phyloP scores from a whole-genome alignment of 371 early-diverging fungal genomes.

The Rhizopus stolonifer region DNA sequence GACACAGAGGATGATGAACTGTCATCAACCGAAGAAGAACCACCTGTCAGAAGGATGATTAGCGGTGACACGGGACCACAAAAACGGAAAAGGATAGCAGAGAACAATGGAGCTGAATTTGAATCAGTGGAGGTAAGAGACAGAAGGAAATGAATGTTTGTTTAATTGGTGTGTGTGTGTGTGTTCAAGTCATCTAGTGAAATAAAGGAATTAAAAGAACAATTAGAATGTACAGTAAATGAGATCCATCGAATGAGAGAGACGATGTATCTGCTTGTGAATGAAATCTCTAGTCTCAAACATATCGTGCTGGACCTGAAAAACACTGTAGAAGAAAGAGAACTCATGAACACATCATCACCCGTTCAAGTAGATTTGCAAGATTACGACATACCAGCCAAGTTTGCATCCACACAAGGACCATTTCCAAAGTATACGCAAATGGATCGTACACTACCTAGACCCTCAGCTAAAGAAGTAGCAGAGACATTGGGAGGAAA shows the following conservation, averaged over 20 bases:
- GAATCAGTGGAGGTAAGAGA: not conserved
- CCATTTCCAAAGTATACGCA: slow-evolving; percentile 7
- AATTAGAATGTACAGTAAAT: not conserved
- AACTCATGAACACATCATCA: not conserved
- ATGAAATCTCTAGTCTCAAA: not conserved
- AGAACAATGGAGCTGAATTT: slow-evolving; percentile 4
- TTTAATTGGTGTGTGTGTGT: no score
- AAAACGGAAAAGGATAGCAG: not conserved
- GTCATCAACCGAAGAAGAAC: not conserved
- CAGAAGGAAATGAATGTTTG: no score
- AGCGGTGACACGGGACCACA: not conserved
- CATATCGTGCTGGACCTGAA: not conserved
- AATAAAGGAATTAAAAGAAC: not conserved
- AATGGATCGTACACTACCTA: slow-evolving; percentile 4
- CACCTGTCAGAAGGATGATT: not conserved
- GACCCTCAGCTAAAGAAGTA: slow-evolving; percentile 14
- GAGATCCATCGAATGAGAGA: not conserved
- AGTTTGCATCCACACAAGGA: not conserved
- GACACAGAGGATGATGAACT: not conserved
- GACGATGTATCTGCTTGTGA: not conserved
- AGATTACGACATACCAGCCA: not conserved
- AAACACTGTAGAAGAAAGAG: not conserved
- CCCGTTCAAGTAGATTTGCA: no score
- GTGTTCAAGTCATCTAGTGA: not conserved
- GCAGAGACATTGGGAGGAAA: slow-evolving; percentile 8